These are phyloP conservation scores for Cryphonectria parasitica DNA, from an alignment of 2,329 filamentous ascomycete genomes.

Conservation along the genomic window DNA sequence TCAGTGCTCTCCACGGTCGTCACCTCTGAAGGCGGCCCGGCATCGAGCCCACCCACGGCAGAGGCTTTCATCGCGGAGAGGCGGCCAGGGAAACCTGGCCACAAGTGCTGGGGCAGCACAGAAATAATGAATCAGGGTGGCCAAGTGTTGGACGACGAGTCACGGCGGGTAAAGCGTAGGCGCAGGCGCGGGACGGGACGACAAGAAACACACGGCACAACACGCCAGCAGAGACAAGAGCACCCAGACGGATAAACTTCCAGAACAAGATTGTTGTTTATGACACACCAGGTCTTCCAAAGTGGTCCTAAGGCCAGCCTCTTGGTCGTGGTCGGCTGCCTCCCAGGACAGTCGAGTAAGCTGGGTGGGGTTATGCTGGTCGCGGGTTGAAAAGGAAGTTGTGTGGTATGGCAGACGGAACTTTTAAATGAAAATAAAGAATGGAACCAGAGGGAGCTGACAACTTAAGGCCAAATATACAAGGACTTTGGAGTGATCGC, in stretches of 20 bases:
- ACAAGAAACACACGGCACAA: conserved; percentile 17
- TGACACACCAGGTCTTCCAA: neutral
- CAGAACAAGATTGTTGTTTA: neutral
- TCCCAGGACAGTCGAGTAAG: neutral
- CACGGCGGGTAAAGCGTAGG: conserved; percentile 26
- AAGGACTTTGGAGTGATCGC: conserved; percentile 7
- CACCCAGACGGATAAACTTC: neutral
- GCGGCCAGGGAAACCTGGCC: conserved; percentile 20
- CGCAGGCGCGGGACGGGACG: conserved; percentile 23
- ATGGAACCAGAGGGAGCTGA: neutral
- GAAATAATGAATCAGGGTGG: neutral
- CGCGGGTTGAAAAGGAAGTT: neutral
- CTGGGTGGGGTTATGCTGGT: neutral
- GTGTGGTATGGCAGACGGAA: neutral
- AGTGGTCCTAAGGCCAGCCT: neutral
- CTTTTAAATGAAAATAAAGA: neutral
- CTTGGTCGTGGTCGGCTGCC: conserved; percentile 1
- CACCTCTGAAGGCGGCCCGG: conserved; percentile 31
- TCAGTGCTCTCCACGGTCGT: conserved; percentile 57
- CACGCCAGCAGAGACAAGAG: neutral
- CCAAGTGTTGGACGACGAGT: conserved; percentile 18
- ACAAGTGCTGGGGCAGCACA: conserved; percentile 7
- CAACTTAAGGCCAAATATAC: conserved; percentile 1
- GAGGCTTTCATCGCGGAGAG: conserved; percentile 27
- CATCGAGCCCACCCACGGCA: conserved; percentile 52